Percentiles rank a stretch among this genome's conserved stretches.
Evolutionary conservation across 1,284 basidiomycete species (phyloP).

Genomic region (Apiotrichum gamsii): DNA sequence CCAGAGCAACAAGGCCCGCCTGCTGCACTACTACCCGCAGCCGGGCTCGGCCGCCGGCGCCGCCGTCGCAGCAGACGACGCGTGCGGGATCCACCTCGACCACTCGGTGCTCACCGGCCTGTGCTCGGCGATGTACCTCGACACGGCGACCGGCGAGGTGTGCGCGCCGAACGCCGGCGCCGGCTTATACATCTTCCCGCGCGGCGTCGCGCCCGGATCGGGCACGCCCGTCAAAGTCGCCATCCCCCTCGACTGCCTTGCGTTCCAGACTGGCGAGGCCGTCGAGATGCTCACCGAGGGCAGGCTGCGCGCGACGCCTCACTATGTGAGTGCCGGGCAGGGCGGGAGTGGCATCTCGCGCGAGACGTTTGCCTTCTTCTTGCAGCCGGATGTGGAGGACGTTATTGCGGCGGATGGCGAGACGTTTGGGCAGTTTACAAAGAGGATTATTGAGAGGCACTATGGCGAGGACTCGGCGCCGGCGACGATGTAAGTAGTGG

Average conservation of each 20-base stretch:
- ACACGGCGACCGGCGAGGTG: constrained; percentile 37
- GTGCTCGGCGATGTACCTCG: constrained; percentile 73
- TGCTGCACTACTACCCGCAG: constrained; percentile 85
- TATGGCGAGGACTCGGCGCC: constrained; percentile 52
- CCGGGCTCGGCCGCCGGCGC: constrained; percentile 46
- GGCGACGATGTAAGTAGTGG: too few relatives aligned
- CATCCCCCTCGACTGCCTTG: constrained; percentile 62
- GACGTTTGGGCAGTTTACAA: constrained; percentile 84
- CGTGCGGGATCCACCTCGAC: constrained; percentile 56
- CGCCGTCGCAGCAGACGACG: constrained; percentile 65
- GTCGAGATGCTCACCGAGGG: constrained; percentile 73
- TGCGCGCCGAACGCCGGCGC: constrained; percentile 51
- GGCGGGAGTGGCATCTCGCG: constrained; percentile 55
- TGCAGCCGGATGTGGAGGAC: constrained; percentile 81
- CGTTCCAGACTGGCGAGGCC: constrained; percentile 91
- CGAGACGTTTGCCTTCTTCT: constrained; percentile 78
- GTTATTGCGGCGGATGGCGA: constrained; percentile 56
- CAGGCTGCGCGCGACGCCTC: constrained; percentile 71
- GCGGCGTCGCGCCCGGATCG: constrained; percentile 42
- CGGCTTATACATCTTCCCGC: constrained; percentile 81
- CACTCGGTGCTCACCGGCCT: constrained; percentile 84
- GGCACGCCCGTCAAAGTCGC: constrained; percentile 67
- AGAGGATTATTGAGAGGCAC: constrained; percentile 71
- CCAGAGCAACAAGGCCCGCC: constrained; percentile 56
- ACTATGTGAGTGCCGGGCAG: constrained; percentile 62